These are phyloP conservation scores for Exophiala phaeomuriformis DNA, from an alignment of 2,329 filamentous ascomycete genomes.

Conservation along the genomic window DNA sequence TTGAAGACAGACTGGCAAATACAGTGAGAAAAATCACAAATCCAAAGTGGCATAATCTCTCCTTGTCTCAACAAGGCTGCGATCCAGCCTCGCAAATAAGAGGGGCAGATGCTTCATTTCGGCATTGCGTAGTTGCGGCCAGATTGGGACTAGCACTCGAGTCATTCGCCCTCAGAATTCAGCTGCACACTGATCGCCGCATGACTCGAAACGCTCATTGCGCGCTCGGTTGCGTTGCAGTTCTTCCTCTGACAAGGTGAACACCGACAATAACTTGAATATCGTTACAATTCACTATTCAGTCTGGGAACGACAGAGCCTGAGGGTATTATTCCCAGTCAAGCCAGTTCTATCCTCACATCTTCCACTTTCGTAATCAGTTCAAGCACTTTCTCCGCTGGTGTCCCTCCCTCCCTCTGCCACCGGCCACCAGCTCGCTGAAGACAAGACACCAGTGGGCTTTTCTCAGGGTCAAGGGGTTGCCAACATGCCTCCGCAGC, in stretches of 20 bases:
- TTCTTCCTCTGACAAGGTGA: background rate
- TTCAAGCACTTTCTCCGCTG: too few species aligned
- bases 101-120: background rate
- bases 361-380: background rate
- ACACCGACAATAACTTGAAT: background rate
- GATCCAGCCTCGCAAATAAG: background rate
- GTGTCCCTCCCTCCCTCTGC: background rate
- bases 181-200: background rate
- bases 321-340: background rate
- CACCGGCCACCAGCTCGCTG: background rate
- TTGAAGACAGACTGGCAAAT: background rate
- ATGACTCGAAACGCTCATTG: background rate
- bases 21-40: too few species aligned
- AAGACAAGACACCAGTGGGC: background rate
- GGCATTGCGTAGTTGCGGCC: background rate
- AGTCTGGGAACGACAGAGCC: background rate
- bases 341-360: background rate
- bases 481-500: conserved; percentile 25
- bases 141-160: background rate
- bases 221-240: background rate
- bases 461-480: background rate
- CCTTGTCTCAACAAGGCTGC: background rate
- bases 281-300: background rate
- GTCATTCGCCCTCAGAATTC: background rate
- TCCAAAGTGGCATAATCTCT: too few species aligned